Percentiles rank a stretch among this genome's conserved stretches.
phyloP scores from a whole-genome alignment of 2,329 filamentous ascomycete genomes.

The Aspergillus aculeatus region DNA sequence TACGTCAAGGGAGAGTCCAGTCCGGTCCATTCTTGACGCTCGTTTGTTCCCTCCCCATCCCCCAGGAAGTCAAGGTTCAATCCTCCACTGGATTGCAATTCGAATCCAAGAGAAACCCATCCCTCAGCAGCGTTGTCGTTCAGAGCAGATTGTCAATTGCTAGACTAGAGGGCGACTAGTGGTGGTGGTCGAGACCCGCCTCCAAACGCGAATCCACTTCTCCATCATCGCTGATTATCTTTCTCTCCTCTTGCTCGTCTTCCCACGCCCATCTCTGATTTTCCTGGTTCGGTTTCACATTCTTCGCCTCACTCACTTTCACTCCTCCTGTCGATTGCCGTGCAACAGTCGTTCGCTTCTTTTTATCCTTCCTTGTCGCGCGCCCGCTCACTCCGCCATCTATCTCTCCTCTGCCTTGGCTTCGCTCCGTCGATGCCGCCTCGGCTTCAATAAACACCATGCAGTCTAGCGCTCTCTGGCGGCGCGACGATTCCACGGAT shows the following conservation, averaged over 20 bases:
- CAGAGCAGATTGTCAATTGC: neutral
- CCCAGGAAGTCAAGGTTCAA: neutral
- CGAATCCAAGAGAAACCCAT: neutral
- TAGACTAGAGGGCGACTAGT: neutral
- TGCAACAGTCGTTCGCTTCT: neutral
- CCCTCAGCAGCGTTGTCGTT: neutral
- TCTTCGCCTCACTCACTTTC: neutral
- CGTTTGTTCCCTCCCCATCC: neutral
- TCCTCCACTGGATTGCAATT: neutral
- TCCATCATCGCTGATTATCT: constrained; percentile 1
- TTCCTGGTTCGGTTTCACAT: constrained; percentile 1
- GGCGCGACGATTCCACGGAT: constrained; percentile 32
- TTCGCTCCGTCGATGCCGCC: constrained; percentile 18
- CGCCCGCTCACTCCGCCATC: constrained; percentile 13
- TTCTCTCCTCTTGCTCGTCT: neutral
- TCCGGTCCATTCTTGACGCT: neutral
- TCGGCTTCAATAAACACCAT: constrained; percentile 22
- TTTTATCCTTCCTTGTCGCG: neutral
- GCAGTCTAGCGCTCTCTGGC: constrained; percentile 26
- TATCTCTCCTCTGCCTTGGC: constrained; percentile 7
- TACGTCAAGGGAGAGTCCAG: neutral
- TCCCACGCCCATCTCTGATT: neutral
- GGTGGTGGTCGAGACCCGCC: constrained; percentile 1
- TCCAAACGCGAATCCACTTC: constrained; percentile 16
- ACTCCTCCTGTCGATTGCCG: neutral